Evolutionary conservation across 1,284 basidiomycete species (phyloP).

Genomic region (Inonotus obliquus): DNA sequence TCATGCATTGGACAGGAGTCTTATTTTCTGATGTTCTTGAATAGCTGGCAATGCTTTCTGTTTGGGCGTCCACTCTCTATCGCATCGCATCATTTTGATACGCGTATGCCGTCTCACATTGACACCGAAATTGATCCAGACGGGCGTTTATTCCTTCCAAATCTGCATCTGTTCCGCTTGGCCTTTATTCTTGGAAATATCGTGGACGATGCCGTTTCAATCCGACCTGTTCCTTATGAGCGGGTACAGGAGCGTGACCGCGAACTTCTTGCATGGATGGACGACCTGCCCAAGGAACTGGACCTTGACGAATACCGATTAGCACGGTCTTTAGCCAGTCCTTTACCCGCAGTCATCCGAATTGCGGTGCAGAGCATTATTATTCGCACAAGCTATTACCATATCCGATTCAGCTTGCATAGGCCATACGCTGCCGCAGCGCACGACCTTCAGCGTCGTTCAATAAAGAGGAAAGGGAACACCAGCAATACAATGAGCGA

Average conservation of each 20-base stretch:
- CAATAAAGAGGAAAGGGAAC: conserved; percentile 3
- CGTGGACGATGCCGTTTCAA: conserved; percentile 76
- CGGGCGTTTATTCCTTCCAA: conserved; percentile 61
- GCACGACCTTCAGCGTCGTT: conserved; percentile 17
- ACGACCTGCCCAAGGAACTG: conserved; percentile 63
- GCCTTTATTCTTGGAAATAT: conserved; percentile 73
- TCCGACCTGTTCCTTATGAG: conserved; percentile 68
- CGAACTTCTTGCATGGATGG: conserved; percentile 64
- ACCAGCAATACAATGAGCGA: conserved; percentile 32
- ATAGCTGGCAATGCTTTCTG: conserved; percentile 79
- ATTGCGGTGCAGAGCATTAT: conserved; percentile 76
- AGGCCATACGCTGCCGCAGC: conserved; percentile 59
- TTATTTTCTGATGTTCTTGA: not conserved
- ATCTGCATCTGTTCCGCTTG: conserved; percentile 68
- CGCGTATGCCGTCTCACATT: conserved; percentile 61
- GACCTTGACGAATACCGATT: conserved; percentile 70
- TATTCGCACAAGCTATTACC: conserved; percentile 67
- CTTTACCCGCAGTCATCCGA: conserved; percentile 42
- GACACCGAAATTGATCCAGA: conserved; percentile 55
- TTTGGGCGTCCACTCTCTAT: conserved; percentile 74
- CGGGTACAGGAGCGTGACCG: conserved; percentile 65
- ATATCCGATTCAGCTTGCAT: conserved; percentile 78
- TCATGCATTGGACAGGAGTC: not conserved
- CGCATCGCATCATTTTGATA: conserved; percentile 76
- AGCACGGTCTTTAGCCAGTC: conserved; percentile 60